Base-by-base conservation (phyloP, 1,284 basidiomycete species). In the Tilletiaria anomala region DNA sequence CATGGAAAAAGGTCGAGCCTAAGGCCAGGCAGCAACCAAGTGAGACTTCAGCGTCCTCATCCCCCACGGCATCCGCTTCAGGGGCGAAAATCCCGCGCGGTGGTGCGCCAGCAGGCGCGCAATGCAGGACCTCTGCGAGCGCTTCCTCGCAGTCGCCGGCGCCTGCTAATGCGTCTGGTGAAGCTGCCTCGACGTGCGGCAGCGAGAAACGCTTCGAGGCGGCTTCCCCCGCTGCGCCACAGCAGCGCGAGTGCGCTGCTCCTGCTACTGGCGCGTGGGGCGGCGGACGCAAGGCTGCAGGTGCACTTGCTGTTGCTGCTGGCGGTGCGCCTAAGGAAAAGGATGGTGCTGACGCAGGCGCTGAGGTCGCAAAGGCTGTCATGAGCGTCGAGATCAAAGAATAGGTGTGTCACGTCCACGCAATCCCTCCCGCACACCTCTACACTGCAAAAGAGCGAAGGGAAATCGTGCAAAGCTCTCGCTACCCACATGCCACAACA, bases 201-300 rank as follows among this genome's bases (percentile, higher is more conserved):
- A 19, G 21, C 5, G 16, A 5, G 4, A 32, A 19, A 15, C 31
- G 22, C 3, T 35, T 50, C 15, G 39, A 44, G 33, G 32, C 49
- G 20, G 37, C 49, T 38, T 33, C 32, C 21, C 11, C 39, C 24
- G 40, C 45, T 39, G 47, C 39, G n/a, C 41, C 45, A 2, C 48
- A n/a, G n/a, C n/a, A n/a, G n/a, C n/a, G n/a, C n/a, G n/a, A n/a
- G n/a, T n/a, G 43, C 23, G 44, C 44, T 14, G 46, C 49, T 8
- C 40, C 57, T 34, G 47, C 57, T 14, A 46, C 45, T 2, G 57
- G 57, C 16, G 57, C 57, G 5, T 60, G 57, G 57, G 57, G 57
- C 17, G 43, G 45, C 18, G 57, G 55, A 39, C 50, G 57, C 16
- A 60, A 58, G 45, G 52, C 57, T 17, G 49, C 48, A 6, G 57